Base-by-base conservation (phyloP, 306 rosid species). In the Pyrus betulifolia region DNA sequence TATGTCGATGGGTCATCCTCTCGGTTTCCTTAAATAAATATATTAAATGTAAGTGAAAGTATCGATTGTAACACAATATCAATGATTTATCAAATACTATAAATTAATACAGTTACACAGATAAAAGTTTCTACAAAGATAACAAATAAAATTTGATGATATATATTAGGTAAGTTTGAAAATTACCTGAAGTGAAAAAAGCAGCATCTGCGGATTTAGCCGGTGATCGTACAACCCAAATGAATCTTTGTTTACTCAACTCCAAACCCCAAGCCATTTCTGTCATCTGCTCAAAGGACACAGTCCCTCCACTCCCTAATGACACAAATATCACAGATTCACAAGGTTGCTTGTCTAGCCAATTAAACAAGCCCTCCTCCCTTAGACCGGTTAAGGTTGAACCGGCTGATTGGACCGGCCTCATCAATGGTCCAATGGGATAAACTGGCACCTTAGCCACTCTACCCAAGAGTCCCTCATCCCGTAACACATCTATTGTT, bases 181-280 rank as follows among this genome's bases (percentile, higher is more conserved):
- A 19, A 30, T 30, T 1, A 63, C 68, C 76, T 7, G 76, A n/a
- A 1, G 62, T 35, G 62, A 93, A 86, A 75, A 58, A 84, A 4
- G 85, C 2, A 2, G 79, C 85, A 5, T 62, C 44, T 0, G 71
- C 52, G 8, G 72, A 61, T 0, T 35, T 72, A 11, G 33, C 67
- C 3, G 97, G 89, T 0, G 85, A 74, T 6, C 96, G 88, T 19
- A 88, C 83, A 79, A 88, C 93, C 97, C 97, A 90, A 64, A 92
- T 18, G 70, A 90, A 92, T 52, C 91, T 79, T 31, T 75, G 85
- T 8, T 35, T 77, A 21, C 90, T 92, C 44, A 90, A 4, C 64
- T 92, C 97, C 82, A 92, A 82, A 6, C 96, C 96, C 78, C 70
- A 87, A 0, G 97, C 97, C 49, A 88, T 8, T 70, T 92, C 96